Evolutionary conservation across 2,329 filamentous ascomycete genomes (phyloP), one percentile per base, ranked within the genome.

Genomic region (Cordyceps militaris): DNA sequence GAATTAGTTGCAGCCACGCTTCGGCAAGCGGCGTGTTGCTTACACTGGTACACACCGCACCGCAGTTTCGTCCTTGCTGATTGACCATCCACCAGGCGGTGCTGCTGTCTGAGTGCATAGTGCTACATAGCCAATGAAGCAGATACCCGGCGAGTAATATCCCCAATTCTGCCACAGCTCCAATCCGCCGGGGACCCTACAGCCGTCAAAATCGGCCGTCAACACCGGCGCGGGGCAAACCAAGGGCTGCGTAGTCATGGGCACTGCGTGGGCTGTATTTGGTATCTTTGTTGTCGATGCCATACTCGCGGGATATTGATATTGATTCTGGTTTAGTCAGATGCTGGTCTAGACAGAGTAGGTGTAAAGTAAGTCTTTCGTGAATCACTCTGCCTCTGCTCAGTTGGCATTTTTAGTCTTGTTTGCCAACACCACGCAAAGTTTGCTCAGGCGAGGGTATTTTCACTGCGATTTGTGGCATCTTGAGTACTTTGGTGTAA

Each of bases 71-170:
- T 61, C 66, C 1, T 54, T 24, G 3, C 43, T 50, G 2, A 69
- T 47, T 1, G 66, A 62, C 59, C 64, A 67, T 13, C 59, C 59
- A 21, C 61, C 57, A 6, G 49, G 58, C 8, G 59, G 53, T 13
- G 47, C 57, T 5, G 43, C 47, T 5, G 64, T 66, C 52, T 66
- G 63, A 21, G 64, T 65, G 58, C 68, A 69, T 48, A 55, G 59
- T 10, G 66, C 61, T 16, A 49, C 57, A 46, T 70, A 70, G 16
- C 66, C 67, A 6, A 55, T 44, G 48, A 68, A 68, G 60, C 67
- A 70, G 14, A 64, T 58, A 9, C 67, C 68, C 3, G 68, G 67
- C 7, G 67, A 70, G 58, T 67, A 69, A 56, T 67, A 69, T 2
- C 67, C 67, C 9, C 62, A 61, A 6, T 58, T 60, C 10, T 36